Evolutionary conservation across 2,329 filamentous ascomycete species (phyloP).

Genomic region (Periconia sp.): DNA sequence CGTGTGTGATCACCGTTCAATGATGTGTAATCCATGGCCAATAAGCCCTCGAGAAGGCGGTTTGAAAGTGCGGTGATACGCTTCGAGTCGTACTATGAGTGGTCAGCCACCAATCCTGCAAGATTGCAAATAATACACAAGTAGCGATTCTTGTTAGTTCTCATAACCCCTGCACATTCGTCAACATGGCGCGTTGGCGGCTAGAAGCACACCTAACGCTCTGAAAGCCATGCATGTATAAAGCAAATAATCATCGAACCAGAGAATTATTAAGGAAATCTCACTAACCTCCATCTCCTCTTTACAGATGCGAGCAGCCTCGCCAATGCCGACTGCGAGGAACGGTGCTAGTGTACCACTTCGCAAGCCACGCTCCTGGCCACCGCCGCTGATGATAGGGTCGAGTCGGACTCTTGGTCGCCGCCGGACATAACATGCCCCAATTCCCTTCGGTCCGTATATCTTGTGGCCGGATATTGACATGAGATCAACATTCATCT

Average conservation of each 20-base stretch:
- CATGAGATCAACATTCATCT: slow-evolving; percentile 98
- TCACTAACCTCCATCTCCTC: slow-evolving; percentile 86
- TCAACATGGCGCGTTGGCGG: slow-evolving; percentile 51
- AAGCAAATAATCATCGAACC: slow-evolving; percentile 78
- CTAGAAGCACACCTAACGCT: slow-evolving; percentile 52
- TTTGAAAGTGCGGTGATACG: slow-evolving; percentile 84
- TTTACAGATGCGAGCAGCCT: slow-evolving; percentile 89
- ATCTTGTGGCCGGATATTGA: slow-evolving; percentile 99
- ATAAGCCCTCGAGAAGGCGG: slow-evolving; percentile 78
- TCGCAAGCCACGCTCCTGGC: slow-evolving; percentile 91
- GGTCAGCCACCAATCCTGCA: slow-evolving; percentile 18
- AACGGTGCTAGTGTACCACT: slow-evolving; percentile 93
- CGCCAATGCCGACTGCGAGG: slow-evolving; percentile 89
- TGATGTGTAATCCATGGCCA: slow-evolving; percentile 88
- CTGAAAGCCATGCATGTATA: slow-evolving; percentile 89
- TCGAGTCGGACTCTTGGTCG: slow-evolving; percentile 92
- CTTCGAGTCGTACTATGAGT: slow-evolving; percentile 82
- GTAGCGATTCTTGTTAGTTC: slow-evolving; percentile 16
- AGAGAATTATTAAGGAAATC: slow-evolving; percentile 24
- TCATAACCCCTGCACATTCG: slow-evolving; percentile 73
- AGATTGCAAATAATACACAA: too few species aligned
- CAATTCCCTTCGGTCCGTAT: slow-evolving; percentile 96
- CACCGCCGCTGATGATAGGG: slow-evolving; percentile 93
- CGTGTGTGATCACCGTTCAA: slow-evolving; percentile 84
- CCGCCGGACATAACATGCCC: slow-evolving; percentile 93